phyloP scores from a whole-genome alignment of 2,329 filamentous ascomycete genomes.

The Pseudogymnoascus sp. region DNA sequence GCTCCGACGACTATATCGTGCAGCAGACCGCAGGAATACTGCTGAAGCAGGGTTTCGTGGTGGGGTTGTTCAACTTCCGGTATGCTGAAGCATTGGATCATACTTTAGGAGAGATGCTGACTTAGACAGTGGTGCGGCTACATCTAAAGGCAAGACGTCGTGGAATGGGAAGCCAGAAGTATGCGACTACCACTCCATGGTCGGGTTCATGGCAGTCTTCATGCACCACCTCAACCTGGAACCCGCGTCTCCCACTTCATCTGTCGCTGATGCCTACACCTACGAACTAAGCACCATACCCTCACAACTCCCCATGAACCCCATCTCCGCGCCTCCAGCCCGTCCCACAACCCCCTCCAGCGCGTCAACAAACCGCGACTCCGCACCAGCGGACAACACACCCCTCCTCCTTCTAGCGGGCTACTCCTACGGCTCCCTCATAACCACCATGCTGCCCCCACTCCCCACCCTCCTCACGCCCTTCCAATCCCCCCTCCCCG shows the following conservation, averaged over 20 bases:
- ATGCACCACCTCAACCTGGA: slow-evolving; percentile 36
- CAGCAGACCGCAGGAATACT: slow-evolving; percentile 50
- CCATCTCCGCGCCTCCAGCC: not conserved
- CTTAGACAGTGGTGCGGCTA: slow-evolving; percentile 59
- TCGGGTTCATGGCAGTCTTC: slow-evolving; percentile 73
- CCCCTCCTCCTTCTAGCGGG: slow-evolving; percentile 57
- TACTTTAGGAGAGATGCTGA: slow-evolving; percentile 8
- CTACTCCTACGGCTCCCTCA: slow-evolving; percentile 85
- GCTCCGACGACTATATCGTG: slow-evolving; percentile 75
- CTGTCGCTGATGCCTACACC: slow-evolving; percentile 16
- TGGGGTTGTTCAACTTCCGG: slow-evolving; percentile 91
- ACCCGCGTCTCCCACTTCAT: slow-evolving; percentile 10
- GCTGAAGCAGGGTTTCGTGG: slow-evolving; percentile 62
- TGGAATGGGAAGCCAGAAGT: slow-evolving; percentile 80
- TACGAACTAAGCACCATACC: slow-evolving; percentile 21
- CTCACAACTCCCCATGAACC: slow-evolving; percentile 16
- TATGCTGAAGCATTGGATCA: slow-evolving; percentile 30
- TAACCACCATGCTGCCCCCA: slow-evolving; percentile 65
- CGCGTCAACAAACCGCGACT: not conserved
- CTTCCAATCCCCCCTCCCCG: slow-evolving; percentile 46
- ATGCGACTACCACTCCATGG: slow-evolving; percentile 73
- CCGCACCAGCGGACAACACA: not conserved
- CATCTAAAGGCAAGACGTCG: slow-evolving; percentile 69
- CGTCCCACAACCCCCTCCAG: not conserved
- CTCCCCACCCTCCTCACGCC: slow-evolving; percentile 45